Conservation (phyloP, 2,329 filamentous ascomycete species). For the Lasiodiplodia hormozganensis region DNA sequence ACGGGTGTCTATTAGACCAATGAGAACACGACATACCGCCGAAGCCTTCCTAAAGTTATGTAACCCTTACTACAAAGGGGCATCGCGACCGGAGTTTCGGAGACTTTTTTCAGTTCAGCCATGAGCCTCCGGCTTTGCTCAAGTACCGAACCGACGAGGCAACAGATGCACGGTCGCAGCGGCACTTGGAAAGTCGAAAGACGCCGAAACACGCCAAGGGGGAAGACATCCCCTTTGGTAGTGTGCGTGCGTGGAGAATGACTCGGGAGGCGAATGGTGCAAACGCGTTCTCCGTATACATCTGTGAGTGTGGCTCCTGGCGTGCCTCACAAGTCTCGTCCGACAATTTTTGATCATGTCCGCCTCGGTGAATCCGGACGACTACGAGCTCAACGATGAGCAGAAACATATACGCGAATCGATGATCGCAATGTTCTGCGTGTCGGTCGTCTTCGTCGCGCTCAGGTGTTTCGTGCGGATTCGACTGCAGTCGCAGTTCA, state of each 20-base stretch:
- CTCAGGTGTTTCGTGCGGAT: conserved; percentile 11
- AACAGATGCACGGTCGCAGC: too few relatives aligned
- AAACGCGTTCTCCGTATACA: background rate
- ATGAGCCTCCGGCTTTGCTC: too few relatives aligned
- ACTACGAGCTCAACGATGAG: background rate
- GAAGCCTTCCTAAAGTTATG: too few relatives aligned
- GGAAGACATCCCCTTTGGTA: background rate
- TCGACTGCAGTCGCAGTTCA: conserved; percentile 10
- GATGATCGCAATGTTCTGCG: background rate
- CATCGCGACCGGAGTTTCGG: too few relatives aligned
- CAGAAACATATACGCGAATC: background rate
- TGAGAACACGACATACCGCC: too few relatives aligned
- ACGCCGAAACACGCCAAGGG: conserved; percentile 6
- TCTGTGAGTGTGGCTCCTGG: background rate
- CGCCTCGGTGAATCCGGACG: background rate
- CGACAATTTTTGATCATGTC: background rate
- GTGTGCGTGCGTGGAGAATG: background rate
- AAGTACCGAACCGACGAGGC: too few relatives aligned
- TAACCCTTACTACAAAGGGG: too few relatives aligned
- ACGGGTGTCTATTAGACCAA: too few relatives aligned
- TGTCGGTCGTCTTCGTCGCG: conserved; percentile 16
- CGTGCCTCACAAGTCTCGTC: background rate
- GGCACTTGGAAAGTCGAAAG: too few relatives aligned
- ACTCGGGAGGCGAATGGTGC: background rate
- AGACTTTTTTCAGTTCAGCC: too few relatives aligned